Percentiles rank a stretch among this genome's conserved stretches.
Conservation (phyloP, 2,329 filamentous ascomycete genomes). For the Verticillium tricorpus region DNA sequence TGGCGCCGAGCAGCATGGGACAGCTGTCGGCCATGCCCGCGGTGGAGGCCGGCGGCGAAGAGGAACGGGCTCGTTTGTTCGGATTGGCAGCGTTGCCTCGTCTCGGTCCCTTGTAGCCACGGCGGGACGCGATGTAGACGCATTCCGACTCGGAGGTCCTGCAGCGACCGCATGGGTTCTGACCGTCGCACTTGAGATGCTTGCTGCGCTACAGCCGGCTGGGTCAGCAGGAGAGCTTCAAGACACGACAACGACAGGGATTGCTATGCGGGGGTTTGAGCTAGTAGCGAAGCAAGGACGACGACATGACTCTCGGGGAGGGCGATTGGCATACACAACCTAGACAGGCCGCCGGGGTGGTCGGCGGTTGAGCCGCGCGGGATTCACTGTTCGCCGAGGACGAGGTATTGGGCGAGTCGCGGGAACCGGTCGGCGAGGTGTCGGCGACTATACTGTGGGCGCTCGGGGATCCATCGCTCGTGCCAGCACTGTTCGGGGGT, state of each 20-base stretch:
- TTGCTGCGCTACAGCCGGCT: conserved; percentile 43
- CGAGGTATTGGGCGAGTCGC: conserved; percentile 1
- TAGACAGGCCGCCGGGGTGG: conserved; percentile 1
- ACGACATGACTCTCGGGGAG: not conserved
- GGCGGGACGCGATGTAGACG: conserved; percentile 67
- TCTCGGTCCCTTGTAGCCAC: conserved; percentile 69
- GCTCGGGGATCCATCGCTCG: conserved; percentile 1
- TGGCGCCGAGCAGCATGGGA: conserved; percentile 38
- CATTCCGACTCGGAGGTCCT: conserved; percentile 54
- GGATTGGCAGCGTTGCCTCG: conserved; percentile 38
- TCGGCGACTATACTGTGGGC: not conserved
- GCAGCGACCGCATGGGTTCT: conserved; percentile 66
- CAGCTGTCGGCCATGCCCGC: conserved; percentile 32
- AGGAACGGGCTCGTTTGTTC: conserved; percentile 25
- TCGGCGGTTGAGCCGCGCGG: not conserved
- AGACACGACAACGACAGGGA: not conserved
- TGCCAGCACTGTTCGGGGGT: not conserved
- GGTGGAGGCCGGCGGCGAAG: conserved; percentile 32
- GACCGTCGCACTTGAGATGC: conserved; percentile 74
- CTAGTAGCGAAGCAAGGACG: not conserved
- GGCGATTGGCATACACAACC: conserved; percentile 1
- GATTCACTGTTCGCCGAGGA: conserved; percentile 3
- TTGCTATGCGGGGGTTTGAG: not conserved
- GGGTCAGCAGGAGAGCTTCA: not conserved
- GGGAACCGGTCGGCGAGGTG: not conserved